Base-by-base conservation (phyloP, 2,329 filamentous ascomycete species). In the Stylonectria norvegica region DNA sequence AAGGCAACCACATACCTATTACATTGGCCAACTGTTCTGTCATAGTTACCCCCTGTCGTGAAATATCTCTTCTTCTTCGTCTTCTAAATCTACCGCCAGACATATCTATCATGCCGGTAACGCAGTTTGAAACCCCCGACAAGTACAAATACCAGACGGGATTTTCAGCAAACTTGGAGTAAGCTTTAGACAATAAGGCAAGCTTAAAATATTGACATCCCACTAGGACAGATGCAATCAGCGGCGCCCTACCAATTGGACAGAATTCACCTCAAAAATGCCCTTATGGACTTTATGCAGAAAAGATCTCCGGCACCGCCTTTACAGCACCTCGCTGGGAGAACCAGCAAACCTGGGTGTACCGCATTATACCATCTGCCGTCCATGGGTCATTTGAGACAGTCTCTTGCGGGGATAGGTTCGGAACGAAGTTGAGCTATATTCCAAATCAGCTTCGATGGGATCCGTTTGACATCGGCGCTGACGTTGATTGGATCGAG, bases 231-330 rank as follows among this genome's bases (percentile, higher is more conserved):
- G 87, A 93, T 71, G 86, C 87, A 31, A 70, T 91, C 40, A 72
- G 81, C 12, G 85, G 82, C 14, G 83, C 88, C 5, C 72, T 91
- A 5, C 87, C 89, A 7, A 60, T 88, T 43, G 87, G 77, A 35
- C 77, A 83, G 29, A 95, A 94, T 70, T 88, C 85, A 3, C 89
- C 89, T 0, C 88, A 94, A 61, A 88, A 89, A 59, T 82, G 82
- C 0, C 76, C 86, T 0, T 79, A 81, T 50, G 88, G 87, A 1
- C 79, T 95, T 19, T 93, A 93, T 66, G 81, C 87, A 19, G 89
- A 95, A 67, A 85, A 86, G 68, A 73, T 87, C 30, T 86, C 83
- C 0, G 84, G 83, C 6, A 85, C 81, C 2, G 73, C 84, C 20
- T 88, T 88, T 59, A 86, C 83, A 4, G 80, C 82, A 2, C 82